Percentiles rank a stretch among this genome's conserved stretches.
Evolutionary conservation across 805 yeast genomes (phyloP).

Genomic region (Torulaspora franciscae): DNA sequence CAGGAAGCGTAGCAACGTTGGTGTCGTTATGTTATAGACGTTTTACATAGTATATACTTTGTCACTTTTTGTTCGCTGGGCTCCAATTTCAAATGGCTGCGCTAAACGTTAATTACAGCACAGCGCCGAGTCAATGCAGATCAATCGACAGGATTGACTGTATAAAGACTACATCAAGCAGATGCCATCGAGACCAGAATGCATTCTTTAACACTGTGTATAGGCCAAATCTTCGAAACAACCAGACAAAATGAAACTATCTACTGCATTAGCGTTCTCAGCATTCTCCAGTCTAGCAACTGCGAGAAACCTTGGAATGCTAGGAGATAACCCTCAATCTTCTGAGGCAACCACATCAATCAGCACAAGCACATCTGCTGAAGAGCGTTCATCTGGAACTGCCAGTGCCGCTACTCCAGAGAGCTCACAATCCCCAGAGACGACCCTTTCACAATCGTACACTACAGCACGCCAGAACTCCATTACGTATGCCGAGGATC

Average conservation of each 20-base stretch:
- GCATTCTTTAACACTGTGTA: too few species aligned
- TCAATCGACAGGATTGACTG: not conserved
- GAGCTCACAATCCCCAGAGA: not conserved
- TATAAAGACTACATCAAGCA: not conserved
- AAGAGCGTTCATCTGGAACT: too few species aligned
- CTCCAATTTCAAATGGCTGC: slow-evolving; percentile 6
- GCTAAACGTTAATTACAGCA: slow-evolving; percentile 4
- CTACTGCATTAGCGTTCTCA: not conserved
- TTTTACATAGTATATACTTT: not conserved
- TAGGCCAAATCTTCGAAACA: too few species aligned
- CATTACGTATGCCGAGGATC: slow-evolving; percentile 14
- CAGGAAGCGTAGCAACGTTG: slow-evolving; percentile 70
- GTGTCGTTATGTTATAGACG: slow-evolving; percentile 67
- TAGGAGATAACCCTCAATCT: not conserved
- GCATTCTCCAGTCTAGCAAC: not conserved
- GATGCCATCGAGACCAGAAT: too few species aligned
- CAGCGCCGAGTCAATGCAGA: not conserved
- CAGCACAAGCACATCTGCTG: not conserved
- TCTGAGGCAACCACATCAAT: not conserved
- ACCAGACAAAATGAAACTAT: not conserved
- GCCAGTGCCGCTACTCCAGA: not conserved
- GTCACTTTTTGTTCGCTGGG: not conserved
- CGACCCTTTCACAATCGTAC: not conserved
- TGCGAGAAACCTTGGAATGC: slow-evolving; percentile 1
- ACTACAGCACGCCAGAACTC: not conserved